Conservation (phyloP, 2,329 filamentous ascomycete species). For the Dendryphion nanum region DNA sequence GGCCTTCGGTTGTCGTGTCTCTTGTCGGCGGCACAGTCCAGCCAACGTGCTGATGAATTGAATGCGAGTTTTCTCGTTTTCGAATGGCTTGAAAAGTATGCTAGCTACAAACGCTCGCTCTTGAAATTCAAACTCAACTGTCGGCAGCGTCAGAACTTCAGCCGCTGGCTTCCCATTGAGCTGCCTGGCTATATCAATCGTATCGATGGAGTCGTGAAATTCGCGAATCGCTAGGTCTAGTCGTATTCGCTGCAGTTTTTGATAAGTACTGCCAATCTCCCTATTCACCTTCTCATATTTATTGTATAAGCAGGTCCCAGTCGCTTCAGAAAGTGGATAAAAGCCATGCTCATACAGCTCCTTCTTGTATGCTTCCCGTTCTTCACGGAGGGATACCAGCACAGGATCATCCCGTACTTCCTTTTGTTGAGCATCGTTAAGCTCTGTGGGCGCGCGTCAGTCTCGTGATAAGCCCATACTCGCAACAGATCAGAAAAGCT, state of each 20-base stretch:
- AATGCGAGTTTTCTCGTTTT: neutral
- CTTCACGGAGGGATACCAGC: slow-evolving; percentile 10
- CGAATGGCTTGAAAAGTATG: slow-evolving; percentile 12
- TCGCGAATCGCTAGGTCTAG: slow-evolving; percentile 10
- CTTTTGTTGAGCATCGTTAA: slow-evolving; percentile 8
- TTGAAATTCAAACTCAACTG: slow-evolving; percentile 13
- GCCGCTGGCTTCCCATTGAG: slow-evolving; percentile 10
- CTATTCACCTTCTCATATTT: slow-evolving; percentile 12
- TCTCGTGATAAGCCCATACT: slow-evolving; percentile 13
- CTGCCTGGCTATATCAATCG: slow-evolving; percentile 17
- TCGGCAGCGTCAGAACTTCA: slow-evolving; percentile 14
- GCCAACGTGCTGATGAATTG: neutral
- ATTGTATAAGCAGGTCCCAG: slow-evolving; percentile 10
- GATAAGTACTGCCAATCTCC: slow-evolving; percentile 13
- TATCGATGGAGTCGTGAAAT: slow-evolving; percentile 15
- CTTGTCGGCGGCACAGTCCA: slow-evolving; percentile 4
- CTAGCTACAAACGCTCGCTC: slow-evolving; percentile 13
- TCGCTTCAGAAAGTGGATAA: slow-evolving; percentile 8
- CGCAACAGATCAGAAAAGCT: slow-evolving; percentile 11
- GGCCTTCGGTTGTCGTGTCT: slow-evolving; percentile 2
- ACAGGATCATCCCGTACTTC: slow-evolving; percentile 10
- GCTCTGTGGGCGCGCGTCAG: slow-evolving; percentile 8
- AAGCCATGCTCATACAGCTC: slow-evolving; percentile 13
- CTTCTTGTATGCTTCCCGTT: slow-evolving; percentile 9
- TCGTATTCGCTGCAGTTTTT: slow-evolving; percentile 11